phyloP scores from a whole-genome alignment of 1,139 yeast species.

The Blastobotrys buckinghamii region DNA sequence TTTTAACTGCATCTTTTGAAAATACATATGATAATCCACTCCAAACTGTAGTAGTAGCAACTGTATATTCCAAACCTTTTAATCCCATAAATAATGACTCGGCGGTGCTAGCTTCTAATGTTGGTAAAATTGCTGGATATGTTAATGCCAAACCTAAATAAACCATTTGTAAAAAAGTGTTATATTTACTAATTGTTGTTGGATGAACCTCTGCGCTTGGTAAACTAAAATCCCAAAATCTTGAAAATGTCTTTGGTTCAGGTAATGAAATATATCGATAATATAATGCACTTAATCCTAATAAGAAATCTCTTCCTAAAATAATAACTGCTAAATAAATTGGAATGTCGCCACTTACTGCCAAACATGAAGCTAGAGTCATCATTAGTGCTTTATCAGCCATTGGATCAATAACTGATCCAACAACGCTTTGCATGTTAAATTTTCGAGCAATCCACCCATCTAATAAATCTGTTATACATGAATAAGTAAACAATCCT shows the following conservation, averaged over 20 bases:
- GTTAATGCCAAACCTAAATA: conserved; percentile 74
- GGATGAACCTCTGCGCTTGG: conserved; percentile 91
- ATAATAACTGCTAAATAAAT: conserved; percentile 63
- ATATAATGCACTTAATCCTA: conserved; percentile 70
- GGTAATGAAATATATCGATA: conserved; percentile 72
- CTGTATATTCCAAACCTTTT: conserved; percentile 45
- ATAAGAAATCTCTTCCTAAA: conserved; percentile 74
- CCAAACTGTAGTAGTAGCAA: conserved; percentile 68
- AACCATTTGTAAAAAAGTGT: conserved; percentile 88
- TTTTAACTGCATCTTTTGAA: conserved; percentile 60
- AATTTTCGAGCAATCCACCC: conserved; percentile 82
- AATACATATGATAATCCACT: conserved; percentile 77
- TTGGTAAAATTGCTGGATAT: conserved; percentile 49
- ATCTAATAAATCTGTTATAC: conserved; percentile 85
- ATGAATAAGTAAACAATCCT: conserved; percentile 71
- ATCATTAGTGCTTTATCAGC: conserved; percentile 94
- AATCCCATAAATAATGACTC: conserved; percentile 20
- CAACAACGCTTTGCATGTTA: conserved; percentile 74
- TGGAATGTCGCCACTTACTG: conserved; percentile 57
- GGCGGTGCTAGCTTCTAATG: conserved; percentile 25
- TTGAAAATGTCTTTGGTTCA: conserved; percentile 61
- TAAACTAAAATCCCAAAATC: conserved; percentile 71
- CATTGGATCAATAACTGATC: conserved; percentile 89
- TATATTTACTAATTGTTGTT: conserved; percentile 77
- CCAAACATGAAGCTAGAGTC: conserved; percentile 70